These are phyloP conservation scores for Capsicum pubescens DNA, from an alignment of 257 asterid species.

Conservation along the genomic window DNA sequence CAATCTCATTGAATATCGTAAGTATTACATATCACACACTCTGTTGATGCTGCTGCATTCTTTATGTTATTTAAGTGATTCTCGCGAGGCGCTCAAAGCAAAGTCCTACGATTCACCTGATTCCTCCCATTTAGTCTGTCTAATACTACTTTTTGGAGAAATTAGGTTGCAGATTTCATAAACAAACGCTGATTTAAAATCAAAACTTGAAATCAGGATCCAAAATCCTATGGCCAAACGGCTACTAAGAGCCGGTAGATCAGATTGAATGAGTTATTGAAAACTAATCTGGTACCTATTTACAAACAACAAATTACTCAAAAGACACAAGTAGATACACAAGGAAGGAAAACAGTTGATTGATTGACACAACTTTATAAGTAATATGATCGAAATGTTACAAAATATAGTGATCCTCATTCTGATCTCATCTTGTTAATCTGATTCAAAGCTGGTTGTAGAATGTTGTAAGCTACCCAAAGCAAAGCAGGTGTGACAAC, in stretches of 20 bases:
- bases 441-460: conserved; percentile 97
- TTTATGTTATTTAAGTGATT: too few species aligned
- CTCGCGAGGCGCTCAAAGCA: background rate
- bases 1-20: background rate
- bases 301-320: conserved; percentile 4
- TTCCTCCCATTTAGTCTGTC: too few species aligned
- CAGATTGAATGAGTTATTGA: background rate
- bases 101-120: too few species aligned
- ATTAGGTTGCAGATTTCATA: background rate
- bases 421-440: conserved; percentile 82
- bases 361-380: background rate
- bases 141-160: too few species aligned
- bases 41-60: background rate
- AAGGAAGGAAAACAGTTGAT: background rate
- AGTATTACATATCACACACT: background rate
- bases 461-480: conserved; percentile 82
- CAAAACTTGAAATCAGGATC: too few species aligned
- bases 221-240: background rate
- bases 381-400: background rate
- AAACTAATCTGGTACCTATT: background rate
- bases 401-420: conserved; percentile 29
- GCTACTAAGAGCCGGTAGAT: background rate
- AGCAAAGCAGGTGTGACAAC: conserved; percentile 84
- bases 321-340: background rate
- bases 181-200: background rate